phyloP scores from a whole-genome alignment of 1,284 basidiomycete species.

The Wallemia ichthyophaga region DNA sequence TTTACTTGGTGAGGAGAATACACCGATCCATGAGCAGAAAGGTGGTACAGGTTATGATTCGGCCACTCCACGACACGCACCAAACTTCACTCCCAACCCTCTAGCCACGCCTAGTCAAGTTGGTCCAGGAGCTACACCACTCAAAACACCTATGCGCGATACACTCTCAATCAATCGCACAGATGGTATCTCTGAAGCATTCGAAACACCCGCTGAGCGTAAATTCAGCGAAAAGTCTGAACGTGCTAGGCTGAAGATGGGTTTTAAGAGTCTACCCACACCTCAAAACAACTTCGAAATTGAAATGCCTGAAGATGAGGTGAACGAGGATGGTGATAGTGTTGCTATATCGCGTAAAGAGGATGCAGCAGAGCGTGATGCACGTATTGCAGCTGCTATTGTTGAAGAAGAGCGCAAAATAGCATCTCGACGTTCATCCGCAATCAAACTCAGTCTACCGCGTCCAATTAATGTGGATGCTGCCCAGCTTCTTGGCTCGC shows the following conservation, averaged over 20 bases:
- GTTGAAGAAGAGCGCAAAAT: slow-evolving; percentile 50
- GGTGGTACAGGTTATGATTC: slow-evolving; percentile 60
- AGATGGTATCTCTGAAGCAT: slow-evolving; percentile 24
- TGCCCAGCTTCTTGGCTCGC: slow-evolving; percentile 27
- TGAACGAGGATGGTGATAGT: slow-evolving; percentile 20
- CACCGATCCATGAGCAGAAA: slow-evolving; percentile 41
- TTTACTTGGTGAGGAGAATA: slow-evolving; percentile 84
- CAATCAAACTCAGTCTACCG: slow-evolving; percentile 55
- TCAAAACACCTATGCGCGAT: slow-evolving; percentile 74
- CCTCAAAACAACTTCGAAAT: slow-evolving; percentile 97
- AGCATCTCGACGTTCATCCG: slow-evolving; percentile 47
- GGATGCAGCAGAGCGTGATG: slow-evolving; percentile 80
- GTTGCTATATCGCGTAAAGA: slow-evolving; percentile 27
- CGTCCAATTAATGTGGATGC: slow-evolving; percentile 59
- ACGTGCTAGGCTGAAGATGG: slow-evolving; percentile 20
- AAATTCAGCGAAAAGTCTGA: slow-evolving; percentile 29
- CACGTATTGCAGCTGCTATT: slow-evolving; percentile 30
- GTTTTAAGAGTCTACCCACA: slow-evolving; percentile 56
- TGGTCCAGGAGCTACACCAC: slow-evolving; percentile 32
- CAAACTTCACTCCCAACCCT: slow-evolving; percentile 79
- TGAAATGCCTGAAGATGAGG: slow-evolving; percentile 52
- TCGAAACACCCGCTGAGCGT: slow-evolving; percentile 44
- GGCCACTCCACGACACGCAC: slow-evolving; percentile 61
- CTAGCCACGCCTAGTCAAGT: slow-evolving; percentile 44
- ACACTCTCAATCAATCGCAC: slow-evolving; percentile 55